These are phyloP conservation scores for Metarhizium robertsii DNA, from an alignment of 2,329 filamentous ascomycete species.

Conservation along the genomic window DNA sequence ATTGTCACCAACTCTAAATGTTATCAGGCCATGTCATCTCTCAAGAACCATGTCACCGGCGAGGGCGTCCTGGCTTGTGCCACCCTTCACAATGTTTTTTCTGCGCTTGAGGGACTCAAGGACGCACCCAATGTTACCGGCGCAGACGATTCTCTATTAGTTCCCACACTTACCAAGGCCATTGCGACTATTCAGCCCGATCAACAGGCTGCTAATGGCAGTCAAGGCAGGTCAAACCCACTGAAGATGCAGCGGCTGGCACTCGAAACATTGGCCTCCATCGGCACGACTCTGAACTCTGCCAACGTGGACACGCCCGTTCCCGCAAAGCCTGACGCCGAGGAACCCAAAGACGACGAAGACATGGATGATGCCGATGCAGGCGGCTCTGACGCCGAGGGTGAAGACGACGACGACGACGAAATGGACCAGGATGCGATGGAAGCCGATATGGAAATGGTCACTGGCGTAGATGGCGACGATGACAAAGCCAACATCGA, in stretches of 20 bases:
- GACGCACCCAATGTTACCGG: constrained; percentile 16
- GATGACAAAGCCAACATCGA: constrained; percentile 31
- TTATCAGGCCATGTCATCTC: constrained; percentile 38
- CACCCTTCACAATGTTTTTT: constrained; percentile 53
- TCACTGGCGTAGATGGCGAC: constrained; percentile 42
- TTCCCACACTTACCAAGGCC: constrained; percentile 26
- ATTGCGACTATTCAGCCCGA: constrained; percentile 18
- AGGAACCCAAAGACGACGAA: constrained; percentile 29
- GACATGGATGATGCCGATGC: constrained; percentile 27
- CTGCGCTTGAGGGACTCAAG: constrained; percentile 22
- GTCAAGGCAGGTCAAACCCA: constrained; percentile 29
- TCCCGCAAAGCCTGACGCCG: constrained; percentile 17
- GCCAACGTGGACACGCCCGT: constrained; percentile 28
- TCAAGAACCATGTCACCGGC: constrained; percentile 37
- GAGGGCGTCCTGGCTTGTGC: constrained; percentile 49
- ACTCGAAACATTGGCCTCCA: constrained; percentile 54
- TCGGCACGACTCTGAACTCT: constrained; percentile 49
- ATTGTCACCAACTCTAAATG: constrained; percentile 38
- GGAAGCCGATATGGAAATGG: constrained; percentile 56
- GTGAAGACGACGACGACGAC: constrained; percentile 32
- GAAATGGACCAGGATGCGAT: constrained; percentile 49
- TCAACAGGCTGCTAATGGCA: constrained; percentile 18
- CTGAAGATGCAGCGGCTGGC: constrained; percentile 43
- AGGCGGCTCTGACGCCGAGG: constrained; percentile 24
- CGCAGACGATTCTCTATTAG: constrained; percentile 23